phyloP scores from a whole-genome alignment of 139 green algal genomes.

The Parachlorella kessleri region DNA sequence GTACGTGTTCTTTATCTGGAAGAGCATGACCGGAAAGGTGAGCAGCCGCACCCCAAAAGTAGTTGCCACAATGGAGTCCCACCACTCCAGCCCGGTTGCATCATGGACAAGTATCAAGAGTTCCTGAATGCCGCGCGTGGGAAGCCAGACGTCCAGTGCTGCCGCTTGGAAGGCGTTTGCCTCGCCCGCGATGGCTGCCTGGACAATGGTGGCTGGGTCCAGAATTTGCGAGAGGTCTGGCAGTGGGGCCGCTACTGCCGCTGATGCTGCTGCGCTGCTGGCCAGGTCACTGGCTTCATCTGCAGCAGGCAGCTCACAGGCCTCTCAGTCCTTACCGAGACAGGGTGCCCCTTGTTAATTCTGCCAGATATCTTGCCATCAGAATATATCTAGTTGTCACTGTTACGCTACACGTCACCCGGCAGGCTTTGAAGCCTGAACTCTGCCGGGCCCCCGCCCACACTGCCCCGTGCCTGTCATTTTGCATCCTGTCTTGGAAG shows the following conservation, averaged over 20 bases:
- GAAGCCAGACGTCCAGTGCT: conserved; percentile 49
- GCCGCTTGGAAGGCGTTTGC: conserved; percentile 44
- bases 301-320: no score
- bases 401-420: no score
- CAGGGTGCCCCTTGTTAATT: no score
- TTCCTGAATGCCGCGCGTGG: conserved; percentile 57
- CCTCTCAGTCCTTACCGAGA: no score
- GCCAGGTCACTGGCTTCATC: conserved; percentile 1
- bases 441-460: no score
- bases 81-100: conserved; percentile 64
- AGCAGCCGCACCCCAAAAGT: conserved; percentile 57
- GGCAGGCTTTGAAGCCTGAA: no score
- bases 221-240: neutral
- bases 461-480: no score
- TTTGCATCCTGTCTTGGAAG: no score
- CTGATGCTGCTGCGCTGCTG: neutral
- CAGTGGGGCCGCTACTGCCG: neutral
- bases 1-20: conserved; percentile 65
- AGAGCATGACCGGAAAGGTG: conserved; percentile 70
- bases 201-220: conserved; percentile 28
- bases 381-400: no score
- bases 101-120: conserved; percentile 57
- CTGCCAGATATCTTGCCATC: no score
- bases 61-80: conserved; percentile 53
- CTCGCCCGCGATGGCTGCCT: conserved; percentile 40